A percentile compares a stretch with the other conserved stretches of the same genome.
These are phyloP conservation scores for Cymbopogon citratus DNA, from an alignment of 176 grass and related monocot species.

Conservation along the genomic window DNA sequence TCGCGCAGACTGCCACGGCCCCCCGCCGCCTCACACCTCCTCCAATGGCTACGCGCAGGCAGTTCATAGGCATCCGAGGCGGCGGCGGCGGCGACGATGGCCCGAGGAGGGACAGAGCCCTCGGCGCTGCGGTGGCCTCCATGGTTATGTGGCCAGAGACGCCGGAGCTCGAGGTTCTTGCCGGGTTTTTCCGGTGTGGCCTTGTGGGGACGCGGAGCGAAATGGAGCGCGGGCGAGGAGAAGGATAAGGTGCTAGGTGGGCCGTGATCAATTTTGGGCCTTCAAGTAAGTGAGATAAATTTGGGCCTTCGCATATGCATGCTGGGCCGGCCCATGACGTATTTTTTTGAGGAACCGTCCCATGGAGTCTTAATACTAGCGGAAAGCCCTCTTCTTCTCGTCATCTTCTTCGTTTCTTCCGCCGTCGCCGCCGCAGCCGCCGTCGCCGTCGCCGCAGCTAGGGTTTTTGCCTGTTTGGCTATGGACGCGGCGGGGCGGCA, in stretches of 20 bases:
- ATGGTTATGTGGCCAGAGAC: background rate
- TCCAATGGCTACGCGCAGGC: background rate
- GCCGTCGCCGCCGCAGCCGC: background rate
- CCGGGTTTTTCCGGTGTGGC: background rate
- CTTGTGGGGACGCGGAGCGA: constrained; percentile 27
- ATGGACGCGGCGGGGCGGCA: constrained; percentile 26
- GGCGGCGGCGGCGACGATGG: background rate
- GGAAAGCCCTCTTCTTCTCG: background rate
- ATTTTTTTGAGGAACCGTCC: too few relatives aligned
- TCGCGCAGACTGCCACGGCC: constrained; percentile 26
- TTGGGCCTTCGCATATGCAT: background rate
- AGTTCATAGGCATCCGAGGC: background rate
- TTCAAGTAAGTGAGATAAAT: background rate
- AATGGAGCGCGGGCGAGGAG: constrained; percentile 20
- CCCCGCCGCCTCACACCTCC: background rate
- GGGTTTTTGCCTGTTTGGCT: constrained; percentile 26
- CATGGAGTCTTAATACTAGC: background rate
- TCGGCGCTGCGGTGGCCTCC: constrained; percentile 28
- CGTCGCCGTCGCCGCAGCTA: constrained; percentile 14
- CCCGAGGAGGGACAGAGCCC: constrained; percentile 19
- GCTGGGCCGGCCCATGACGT: background rate
- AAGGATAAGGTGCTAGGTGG: constrained; percentile 33
- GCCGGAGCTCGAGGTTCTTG: constrained; percentile 20
- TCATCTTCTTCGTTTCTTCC: background rate
- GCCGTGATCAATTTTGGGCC: background rate